Percentiles rank a stretch among this genome's conserved stretches.
Evolutionary conservation across 2,329 filamentous ascomycete species (phyloP).

Genomic region (Emergomyces pasteurianus): DNA sequence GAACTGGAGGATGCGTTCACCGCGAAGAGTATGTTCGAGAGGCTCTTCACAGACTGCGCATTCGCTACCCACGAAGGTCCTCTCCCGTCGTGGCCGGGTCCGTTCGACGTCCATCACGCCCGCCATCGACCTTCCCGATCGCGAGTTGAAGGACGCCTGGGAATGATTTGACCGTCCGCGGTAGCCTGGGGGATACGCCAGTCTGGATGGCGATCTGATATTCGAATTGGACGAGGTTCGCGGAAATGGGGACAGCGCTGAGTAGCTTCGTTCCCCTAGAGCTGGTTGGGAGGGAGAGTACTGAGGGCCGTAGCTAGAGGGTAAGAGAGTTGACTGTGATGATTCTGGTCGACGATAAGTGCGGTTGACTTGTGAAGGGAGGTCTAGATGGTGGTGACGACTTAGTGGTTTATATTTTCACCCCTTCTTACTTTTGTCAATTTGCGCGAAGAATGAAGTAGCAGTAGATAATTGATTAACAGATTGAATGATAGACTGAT

Average conservation of each 20-base stretch:
- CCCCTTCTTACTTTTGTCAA: neutral
- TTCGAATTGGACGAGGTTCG: constrained; percentile 10
- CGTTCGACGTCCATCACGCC: constrained; percentile 64
- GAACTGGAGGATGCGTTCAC: constrained; percentile 89
- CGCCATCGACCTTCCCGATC: constrained; percentile 40
- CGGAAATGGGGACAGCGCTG: constrained; percentile 13
- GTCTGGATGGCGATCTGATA: constrained; percentile 7
- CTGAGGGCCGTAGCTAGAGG: constrained; percentile 19
- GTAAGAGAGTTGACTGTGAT: constrained; percentile 22
- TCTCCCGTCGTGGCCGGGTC: constrained; percentile 68
- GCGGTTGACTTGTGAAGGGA: constrained; percentile 1
- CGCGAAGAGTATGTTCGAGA: constrained; percentile 84
- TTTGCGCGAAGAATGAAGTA: neutral
- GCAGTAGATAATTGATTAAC: neutral
- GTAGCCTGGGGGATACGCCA: constrained; percentile 10
- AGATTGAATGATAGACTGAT: constrained; percentile 1
- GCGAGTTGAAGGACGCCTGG: constrained; percentile 25
- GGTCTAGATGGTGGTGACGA: neutral
- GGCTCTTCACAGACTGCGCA: constrained; percentile 96
- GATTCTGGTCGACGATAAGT: constrained; percentile 5
- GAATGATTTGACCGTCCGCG: constrained; percentile 21
- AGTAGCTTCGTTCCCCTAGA: constrained; percentile 14
- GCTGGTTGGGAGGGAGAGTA: neutral
- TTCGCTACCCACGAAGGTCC: constrained; percentile 89
- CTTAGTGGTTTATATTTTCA: neutral